Conservation (phyloP, 768 basidiomycete genomes). For the Amanita rubescens region DNA sequence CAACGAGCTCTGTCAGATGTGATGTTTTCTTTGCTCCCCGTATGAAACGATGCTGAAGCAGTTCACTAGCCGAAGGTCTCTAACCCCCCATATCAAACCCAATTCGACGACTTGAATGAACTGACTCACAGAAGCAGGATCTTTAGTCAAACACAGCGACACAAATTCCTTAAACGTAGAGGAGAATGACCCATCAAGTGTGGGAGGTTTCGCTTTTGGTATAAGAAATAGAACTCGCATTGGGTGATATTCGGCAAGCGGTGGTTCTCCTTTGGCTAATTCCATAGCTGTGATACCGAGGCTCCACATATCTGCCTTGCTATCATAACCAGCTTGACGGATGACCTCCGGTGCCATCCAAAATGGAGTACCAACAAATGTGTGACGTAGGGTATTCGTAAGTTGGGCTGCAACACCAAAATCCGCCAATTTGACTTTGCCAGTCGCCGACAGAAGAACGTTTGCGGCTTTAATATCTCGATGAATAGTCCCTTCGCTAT, state of each 20-base stretch:
- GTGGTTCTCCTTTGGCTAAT: constrained; percentile 97
- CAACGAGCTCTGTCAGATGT: constrained; percentile 80
- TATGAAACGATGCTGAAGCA: constrained; percentile 93
- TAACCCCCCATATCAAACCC: constrained; percentile 21
- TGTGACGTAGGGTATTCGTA: constrained; percentile 89
- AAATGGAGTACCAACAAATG: constrained; percentile 95
- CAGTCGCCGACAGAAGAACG: constrained; percentile 80
- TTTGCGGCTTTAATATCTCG: constrained; percentile 99
- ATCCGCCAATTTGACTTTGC: constrained; percentile 95
- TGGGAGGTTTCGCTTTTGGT: constrained; percentile 92
- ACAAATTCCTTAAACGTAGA: constrained; percentile 92
- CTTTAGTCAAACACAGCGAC: constrained; percentile 84
- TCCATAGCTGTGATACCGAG: constrained; percentile 97
- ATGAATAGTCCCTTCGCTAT: constrained; percentile 92
- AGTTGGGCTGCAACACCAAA: constrained; percentile 98
- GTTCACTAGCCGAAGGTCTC: constrained; percentile 88
- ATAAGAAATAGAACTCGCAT: constrained; percentile 98
- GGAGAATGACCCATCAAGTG: constrained; percentile 81
- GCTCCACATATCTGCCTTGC: constrained; percentile 97
- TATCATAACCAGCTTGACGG: constrained; percentile 92
- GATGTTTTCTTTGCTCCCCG: constrained; percentile 75
- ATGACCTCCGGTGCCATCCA: constrained; percentile 99
- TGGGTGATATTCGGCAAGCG: constrained; percentile 93
- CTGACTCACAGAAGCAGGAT: constrained; percentile 63
- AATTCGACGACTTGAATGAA: constrained; percentile 4